These are phyloP conservation scores for Exophiala spinifera DNA, from an alignment of 2,329 filamentous ascomycete genomes.

Conservation along the genomic window DNA sequence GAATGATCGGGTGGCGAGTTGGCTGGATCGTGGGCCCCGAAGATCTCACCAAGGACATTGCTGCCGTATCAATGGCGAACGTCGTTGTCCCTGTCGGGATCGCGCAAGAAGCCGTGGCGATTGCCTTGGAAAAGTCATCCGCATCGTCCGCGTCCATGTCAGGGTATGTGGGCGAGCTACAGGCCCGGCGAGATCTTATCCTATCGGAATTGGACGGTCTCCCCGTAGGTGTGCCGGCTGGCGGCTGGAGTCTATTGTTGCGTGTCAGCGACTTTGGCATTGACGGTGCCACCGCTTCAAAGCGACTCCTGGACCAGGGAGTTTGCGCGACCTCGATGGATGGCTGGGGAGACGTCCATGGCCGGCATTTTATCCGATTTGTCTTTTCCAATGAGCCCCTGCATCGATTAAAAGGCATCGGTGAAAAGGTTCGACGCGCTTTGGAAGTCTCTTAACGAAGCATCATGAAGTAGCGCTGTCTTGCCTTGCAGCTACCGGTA, in stretches of 20 bases:
- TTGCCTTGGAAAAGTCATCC: conserved; percentile 7
- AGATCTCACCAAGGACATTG: conserved; percentile 10
- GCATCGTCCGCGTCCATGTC: conserved; percentile 3
- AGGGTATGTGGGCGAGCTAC: conserved; percentile 11
- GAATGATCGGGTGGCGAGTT: conserved; percentile 20
- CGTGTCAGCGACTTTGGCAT: conserved; percentile 8
- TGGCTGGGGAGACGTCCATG: conserved; percentile 6
- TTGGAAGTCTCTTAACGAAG: background rate
- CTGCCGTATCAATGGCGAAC: conserved; percentile 16
- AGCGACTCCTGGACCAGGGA: conserved; percentile 8
- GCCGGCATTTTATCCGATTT: conserved; percentile 14
- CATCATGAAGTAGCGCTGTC: too few relatives aligned
- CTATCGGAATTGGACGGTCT: conserved; percentile 11
- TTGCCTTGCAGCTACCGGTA: too few relatives aligned
- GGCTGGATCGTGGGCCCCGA: conserved; percentile 19
- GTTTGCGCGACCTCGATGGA: conserved; percentile 15
- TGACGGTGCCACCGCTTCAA: conserved; percentile 4
- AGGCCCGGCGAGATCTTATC: conserved; percentile 11
- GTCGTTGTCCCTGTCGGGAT: conserved; percentile 20
- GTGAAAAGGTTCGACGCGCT: conserved; percentile 10
- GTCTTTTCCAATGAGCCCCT: conserved; percentile 18
- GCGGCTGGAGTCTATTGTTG: conserved; percentile 12
- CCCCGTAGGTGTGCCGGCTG: conserved; percentile 9
- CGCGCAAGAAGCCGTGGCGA: conserved; percentile 7
- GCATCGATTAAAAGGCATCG: conserved; percentile 11